Conservation (phyloP, 179 eudicot genomes). For the Monotropa hypopitys region DNA sequence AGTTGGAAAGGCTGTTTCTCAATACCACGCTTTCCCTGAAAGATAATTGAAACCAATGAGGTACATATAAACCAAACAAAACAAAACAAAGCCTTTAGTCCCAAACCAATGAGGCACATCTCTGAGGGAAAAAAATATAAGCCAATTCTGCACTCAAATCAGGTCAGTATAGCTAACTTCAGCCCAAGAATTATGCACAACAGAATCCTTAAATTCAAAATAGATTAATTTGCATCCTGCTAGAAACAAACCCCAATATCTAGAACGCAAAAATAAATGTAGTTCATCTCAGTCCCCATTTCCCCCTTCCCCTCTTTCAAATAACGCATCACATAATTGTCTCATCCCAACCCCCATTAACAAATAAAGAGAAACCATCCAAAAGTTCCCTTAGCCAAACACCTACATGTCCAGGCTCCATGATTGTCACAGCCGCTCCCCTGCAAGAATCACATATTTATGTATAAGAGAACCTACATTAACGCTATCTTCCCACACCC, state of each 20-base stretch:
- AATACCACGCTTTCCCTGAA: conserved; percentile 97
- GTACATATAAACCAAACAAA: no score
- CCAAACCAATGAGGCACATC: no score
- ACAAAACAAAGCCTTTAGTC: no score
- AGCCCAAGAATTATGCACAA: conserved; percentile 16
- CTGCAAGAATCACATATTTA: conserved; percentile 99
- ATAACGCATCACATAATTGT: background rate
- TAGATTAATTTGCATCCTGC: conserved; percentile 5
- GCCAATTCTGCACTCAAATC: conserved; percentile 4
- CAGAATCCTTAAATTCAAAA: conserved; percentile 13
- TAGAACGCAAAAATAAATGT: background rate
- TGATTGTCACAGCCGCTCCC: conserved; percentile 72
- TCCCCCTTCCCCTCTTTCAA: background rate
- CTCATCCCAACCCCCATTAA: conserved; percentile 42
- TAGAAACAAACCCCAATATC: conserved; percentile 3
- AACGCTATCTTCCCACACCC: conserved; percentile 33
- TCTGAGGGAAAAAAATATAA: conserved; percentile 8
- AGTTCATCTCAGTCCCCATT: background rate
- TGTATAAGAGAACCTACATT: conserved; percentile 87
- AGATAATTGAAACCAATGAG: conserved; percentile 30
- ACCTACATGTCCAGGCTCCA: conserved; percentile 86
- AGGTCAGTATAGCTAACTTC: conserved; percentile 10
- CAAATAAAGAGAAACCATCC: conserved; percentile 29
- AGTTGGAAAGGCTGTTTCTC: conserved; percentile 99
- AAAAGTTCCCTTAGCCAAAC: conserved; percentile 49